phyloP scores from a whole-genome alignment of 208 protist genomes.

The Acanthamoeba lenticulata region DNA sequence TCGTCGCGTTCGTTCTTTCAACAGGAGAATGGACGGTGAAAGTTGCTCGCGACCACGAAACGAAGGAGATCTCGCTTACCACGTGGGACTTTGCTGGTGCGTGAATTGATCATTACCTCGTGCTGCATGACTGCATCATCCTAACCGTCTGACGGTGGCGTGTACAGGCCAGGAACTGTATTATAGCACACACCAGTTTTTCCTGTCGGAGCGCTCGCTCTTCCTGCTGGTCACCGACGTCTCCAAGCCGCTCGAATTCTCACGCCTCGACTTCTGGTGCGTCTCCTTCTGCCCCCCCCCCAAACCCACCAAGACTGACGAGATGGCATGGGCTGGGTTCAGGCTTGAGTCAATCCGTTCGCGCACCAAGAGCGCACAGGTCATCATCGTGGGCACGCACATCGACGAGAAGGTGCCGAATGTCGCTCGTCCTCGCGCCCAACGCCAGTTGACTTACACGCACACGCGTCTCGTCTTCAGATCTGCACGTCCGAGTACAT shows the following conservation, averaged over 20 bases:
- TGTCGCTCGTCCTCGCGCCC: not conserved
- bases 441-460: not conserved
- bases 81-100: slow-evolving; percentile 62
- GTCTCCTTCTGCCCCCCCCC: not conserved
- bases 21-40: slow-evolving; percentile 8
- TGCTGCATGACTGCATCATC: not conserved
- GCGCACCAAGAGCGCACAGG: not conserved
- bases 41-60: not conserved
- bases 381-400: slow-evolving; percentile 64
- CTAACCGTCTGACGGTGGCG: not conserved
- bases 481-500: slow-evolving; percentile 1
- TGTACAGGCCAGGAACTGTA: slow-evolving; percentile 49
- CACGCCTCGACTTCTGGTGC: slow-evolving; percentile 41
- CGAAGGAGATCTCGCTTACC: slow-evolving; percentile 35
- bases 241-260: slow-evolving; percentile 20
- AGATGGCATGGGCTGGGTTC: not conserved
- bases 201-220: slow-evolving; percentile 62
- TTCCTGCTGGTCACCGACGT: slow-evolving; percentile 45
- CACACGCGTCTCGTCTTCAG: not conserved
- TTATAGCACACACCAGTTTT: slow-evolving; percentile 66
- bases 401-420: not conserved
- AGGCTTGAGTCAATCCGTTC: slow-evolving; percentile 60
- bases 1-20: not conserved
- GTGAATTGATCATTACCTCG: not conserved
- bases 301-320: not conserved